A percentile compares a stretch with the other conserved stretches of the same genome.
These are phyloP conservation scores for Trapa incisa DNA, from an alignment of 345 rosid species.

Conservation along the genomic window DNA sequence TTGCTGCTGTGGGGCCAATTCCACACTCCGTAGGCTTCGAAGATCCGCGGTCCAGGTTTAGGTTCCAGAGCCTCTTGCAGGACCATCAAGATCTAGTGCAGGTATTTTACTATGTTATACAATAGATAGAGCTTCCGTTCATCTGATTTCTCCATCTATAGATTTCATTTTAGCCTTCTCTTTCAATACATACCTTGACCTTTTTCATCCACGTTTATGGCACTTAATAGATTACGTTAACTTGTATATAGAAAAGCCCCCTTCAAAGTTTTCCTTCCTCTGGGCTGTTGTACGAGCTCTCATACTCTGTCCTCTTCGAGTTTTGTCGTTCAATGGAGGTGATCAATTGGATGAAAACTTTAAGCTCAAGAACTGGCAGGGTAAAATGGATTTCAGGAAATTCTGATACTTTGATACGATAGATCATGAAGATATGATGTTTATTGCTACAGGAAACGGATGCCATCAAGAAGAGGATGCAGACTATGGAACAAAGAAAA, in stretches of 20 bases:
- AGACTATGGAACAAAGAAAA: conserved; percentile 44
- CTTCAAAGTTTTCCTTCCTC: too few species aligned
- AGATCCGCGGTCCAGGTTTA: conserved; percentile 7
- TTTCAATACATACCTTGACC: too few species aligned
- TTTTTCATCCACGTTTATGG: neutral
- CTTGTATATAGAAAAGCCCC: too few species aligned
- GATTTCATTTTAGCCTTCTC: neutral
- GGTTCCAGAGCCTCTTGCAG: conserved; percentile 17
- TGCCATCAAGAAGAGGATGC: conserved; percentile 32
- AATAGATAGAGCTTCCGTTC: neutral
- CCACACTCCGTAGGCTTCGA: neutral
- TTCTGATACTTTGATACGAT: neutral
- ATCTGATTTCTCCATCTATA: neutral
- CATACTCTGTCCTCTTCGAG: neutral
- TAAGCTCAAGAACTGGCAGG: neutral
- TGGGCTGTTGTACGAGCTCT: too few species aligned
- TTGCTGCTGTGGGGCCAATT: neutral
- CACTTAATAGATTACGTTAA: neutral
- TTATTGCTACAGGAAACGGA: conserved; percentile 50
- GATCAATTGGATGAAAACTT: neutral
- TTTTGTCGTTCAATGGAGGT: neutral
- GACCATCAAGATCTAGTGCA: conserved; percentile 16
- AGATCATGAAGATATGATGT: neutral
- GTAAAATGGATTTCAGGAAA: neutral
- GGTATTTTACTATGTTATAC: neutral